phyloP scores from a whole-genome alignment of 106 monocot species.

The Acanthochlamys bracteata region DNA sequence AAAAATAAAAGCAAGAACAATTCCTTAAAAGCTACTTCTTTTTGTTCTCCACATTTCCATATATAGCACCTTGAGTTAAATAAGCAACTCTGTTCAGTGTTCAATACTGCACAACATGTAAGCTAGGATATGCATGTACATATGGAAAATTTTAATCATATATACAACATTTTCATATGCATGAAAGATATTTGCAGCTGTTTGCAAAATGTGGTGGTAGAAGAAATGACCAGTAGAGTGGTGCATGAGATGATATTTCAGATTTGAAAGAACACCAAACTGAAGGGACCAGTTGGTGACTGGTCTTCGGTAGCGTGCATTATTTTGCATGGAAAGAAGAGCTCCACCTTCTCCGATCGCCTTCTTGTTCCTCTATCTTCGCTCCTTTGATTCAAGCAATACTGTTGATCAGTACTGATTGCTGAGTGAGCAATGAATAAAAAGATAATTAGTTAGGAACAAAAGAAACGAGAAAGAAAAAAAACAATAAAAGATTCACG shows the following conservation, averaged over 20 bases:
- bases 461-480: conserved; percentile 3
- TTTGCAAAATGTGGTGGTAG: neutral
- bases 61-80: too few relatives aligned
- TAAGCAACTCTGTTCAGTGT: too few relatives aligned
- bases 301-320: conserved; percentile 28
- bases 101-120: too few relatives aligned
- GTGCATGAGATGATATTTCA: too few relatives aligned
- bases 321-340: conserved; percentile 46
- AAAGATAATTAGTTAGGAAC: neutral
- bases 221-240: neutral
- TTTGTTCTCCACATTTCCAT: conserved; percentile 13
- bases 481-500: conserved; percentile 12
- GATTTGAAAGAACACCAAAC: neutral
- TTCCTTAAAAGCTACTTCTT: conserved; percentile 21
- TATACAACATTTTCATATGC: too few relatives aligned
- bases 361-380: neutral
- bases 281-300: conserved; percentile 4
- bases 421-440: too few relatives aligned
- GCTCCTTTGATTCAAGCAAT: neutral
- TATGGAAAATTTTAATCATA: too few relatives aligned
- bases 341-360: conserved; percentile 22
- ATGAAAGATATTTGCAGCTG: too few relatives aligned
- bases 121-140: too few relatives aligned
- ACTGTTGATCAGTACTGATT: neutral
- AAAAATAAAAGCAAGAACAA: neutral